Percentiles rank a stretch among this genome's conserved stretches.
Conservation (phyloP, 2,329 filamentous ascomycete species). For the Orbilia brochopaga region DNA sequence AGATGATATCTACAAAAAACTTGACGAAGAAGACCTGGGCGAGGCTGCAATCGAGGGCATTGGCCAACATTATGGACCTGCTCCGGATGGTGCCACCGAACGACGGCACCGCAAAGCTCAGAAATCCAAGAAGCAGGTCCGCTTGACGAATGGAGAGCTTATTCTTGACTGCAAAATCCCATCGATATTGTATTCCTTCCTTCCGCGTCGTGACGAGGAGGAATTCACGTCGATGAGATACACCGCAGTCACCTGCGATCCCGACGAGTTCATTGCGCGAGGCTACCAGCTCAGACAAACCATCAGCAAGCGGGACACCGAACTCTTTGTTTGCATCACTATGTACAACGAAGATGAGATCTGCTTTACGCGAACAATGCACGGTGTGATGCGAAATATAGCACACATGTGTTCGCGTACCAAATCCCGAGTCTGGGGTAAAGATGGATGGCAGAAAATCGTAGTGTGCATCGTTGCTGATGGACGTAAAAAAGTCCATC, state of each 20-base stretch:
- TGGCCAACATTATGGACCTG: conserved; percentile 84
- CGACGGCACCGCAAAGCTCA: conserved; percentile 78
- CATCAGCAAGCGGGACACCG: conserved; percentile 86
- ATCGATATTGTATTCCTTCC: conserved; percentile 95
- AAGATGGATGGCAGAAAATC: conserved; percentile 98
- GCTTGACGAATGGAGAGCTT: conserved; percentile 95
- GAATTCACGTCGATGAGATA: conserved; percentile 99
- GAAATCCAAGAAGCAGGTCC: conserved; percentile 90
- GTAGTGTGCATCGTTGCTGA: conserved; percentile 97
- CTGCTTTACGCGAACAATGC: conserved; percentile 95
- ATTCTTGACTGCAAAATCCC: conserved; percentile 99
- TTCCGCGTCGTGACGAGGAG: conserved; percentile 87
- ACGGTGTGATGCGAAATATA: conserved; percentile 98
- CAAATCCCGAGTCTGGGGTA: conserved; percentile 94
- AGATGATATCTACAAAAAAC: conserved; percentile 24
- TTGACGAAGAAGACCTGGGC: conserved; percentile 60
- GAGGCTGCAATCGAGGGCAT: conserved; percentile 56
- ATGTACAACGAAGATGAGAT: conserved; percentile 99
- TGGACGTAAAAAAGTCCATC: conserved; percentile 90
- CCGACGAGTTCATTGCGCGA: conserved; percentile 84
- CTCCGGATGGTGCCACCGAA: conserved; percentile 83
- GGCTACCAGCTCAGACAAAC: conserved; percentile 94
- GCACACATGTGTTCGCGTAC: conserved; percentile 92
- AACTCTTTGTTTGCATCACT: conserved; percentile 94
- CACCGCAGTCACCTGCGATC: conserved; percentile 96